Base-by-base conservation (phyloP, 768 basidiomycete genomes). In the Lentinula aciculospora region DNA sequence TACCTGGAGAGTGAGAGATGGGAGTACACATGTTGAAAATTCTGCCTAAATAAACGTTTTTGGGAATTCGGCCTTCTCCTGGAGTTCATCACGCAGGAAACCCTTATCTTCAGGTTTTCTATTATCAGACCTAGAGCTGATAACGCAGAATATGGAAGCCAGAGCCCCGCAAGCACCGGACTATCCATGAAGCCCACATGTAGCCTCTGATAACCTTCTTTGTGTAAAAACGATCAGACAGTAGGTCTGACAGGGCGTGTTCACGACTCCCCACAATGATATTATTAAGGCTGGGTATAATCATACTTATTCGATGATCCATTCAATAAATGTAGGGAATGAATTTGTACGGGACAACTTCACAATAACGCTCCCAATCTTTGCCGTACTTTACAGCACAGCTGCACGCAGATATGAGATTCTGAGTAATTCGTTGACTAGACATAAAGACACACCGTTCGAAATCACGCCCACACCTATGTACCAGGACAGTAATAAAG, bases 381-480 rank as follows among this genome's bases (percentile, higher is more conserved):
- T 94, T 92, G 31, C 92, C 93, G 66, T 97, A 98, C 74, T 98
- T 98, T 63, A 81, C 70, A 2, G 86, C 85, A 71, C 94, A 94
- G 60, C 85, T 87, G 63, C 23, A 63, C 32, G 49, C 5, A 34
- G n/a, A 37, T 23, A n/a, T 62, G 53, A 27, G 29, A 60, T n/a
- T 5, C n/a, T 7, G 13, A 9, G 19, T 25, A 8, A 27, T 19
- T 42, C 10, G 10, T 6, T 36, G 13, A 48, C 34, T n/a, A 39
- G 23, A 23, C 29, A n/a, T 3, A 8, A 49, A 48, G 10, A 67
- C 80, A 54, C 59, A 91, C 79, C 95, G 81, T 71, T 95, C 96
- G 71, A 98, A 97, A 79, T 99, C 97, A 54, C 97, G 86, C 0
- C 88, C 82, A 65, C 88, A 91, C 34, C 97, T 85, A 67, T 98